These are phyloP conservation scores for Fusarium nelsonii DNA, from an alignment of 2,329 filamentous ascomycete species.

Conservation along the genomic window DNA sequence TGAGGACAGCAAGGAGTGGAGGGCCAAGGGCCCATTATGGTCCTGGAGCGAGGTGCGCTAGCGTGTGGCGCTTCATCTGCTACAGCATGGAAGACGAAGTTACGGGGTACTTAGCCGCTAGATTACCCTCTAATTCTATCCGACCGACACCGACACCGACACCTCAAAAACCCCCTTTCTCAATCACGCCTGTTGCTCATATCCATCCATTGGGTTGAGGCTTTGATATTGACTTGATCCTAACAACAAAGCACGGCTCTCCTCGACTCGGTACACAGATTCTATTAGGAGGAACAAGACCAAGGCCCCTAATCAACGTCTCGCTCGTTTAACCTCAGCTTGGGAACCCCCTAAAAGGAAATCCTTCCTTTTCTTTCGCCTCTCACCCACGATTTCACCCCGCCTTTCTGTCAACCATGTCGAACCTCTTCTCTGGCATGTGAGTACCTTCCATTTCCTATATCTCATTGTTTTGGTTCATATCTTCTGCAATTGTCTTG, in stretches of 20 bases:
- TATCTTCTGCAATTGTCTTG: not conserved
- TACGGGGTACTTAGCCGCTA: conserved; percentile 46
- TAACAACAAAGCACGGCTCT: conserved; percentile 22
- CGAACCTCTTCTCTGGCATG: conserved; percentile 73
- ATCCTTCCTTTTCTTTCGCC: conserved; percentile 40
- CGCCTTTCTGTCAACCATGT: conserved; percentile 59
- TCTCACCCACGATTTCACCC: conserved; percentile 45
- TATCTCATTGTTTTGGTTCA: not conserved
- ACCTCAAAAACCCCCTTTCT: conserved; percentile 49
- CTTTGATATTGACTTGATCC: conserved; percentile 40
- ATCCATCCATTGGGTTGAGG: conserved; percentile 8
- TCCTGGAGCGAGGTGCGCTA: conserved; percentile 29
- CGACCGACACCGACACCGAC: conserved; percentile 36
- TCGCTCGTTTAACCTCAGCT: conserved; percentile 8
- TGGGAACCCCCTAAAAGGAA: conserved; percentile 27
- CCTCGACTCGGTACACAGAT: conserved; percentile 6
- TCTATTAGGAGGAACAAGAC: not conserved
- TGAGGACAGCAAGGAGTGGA: conserved; percentile 25
- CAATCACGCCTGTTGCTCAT: conserved; percentile 40
- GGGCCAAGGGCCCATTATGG: not conserved
- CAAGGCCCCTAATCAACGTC: not conserved
- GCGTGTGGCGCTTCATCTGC: conserved; percentile 39
- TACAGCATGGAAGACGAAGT: conserved; percentile 16
- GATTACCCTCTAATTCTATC: conserved; percentile 16
- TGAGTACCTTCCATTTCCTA: conserved; percentile 57